These are phyloP conservation scores for Yamagishiella unicocca DNA, from an alignment of 139 green algal genomes.

Conservation along the genomic window DNA sequence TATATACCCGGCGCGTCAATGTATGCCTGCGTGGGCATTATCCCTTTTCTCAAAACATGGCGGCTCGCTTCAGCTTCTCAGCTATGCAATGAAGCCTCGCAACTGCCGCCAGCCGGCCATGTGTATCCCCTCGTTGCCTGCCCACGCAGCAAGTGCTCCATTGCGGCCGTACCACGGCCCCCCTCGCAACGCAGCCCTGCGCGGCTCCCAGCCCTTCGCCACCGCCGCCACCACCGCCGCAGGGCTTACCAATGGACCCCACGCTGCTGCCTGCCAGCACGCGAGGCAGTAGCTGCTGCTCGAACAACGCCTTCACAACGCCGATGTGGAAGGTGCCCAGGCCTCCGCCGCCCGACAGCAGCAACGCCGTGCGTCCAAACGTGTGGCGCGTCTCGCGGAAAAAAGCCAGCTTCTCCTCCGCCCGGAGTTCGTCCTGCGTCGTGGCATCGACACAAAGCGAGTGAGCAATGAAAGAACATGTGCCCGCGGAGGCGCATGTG, in stretches of 20 bases:
- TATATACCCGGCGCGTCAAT: no score
- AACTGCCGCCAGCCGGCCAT: not conserved
- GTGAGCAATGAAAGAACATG: no score
- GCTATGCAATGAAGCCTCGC: not conserved
- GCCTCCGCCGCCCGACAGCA: slow-evolving; percentile 93
- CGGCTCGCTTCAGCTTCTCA: not conserved
- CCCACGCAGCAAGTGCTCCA: no score
- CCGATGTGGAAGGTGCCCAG: slow-evolving; percentile 96
- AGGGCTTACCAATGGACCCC: slow-evolving; percentile 81
- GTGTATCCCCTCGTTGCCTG: not conserved
- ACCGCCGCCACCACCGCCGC: not conserved
- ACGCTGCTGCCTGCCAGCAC: slow-evolving; percentile 93
- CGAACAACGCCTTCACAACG: slow-evolving; percentile 91
- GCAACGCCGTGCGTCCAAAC: slow-evolving; percentile 95
- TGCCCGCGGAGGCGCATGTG: no score
- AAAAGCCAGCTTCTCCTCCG: slow-evolving; percentile 92
- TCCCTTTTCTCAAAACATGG: not conserved
- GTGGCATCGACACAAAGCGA: no score
- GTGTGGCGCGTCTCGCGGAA: slow-evolving; percentile 93
- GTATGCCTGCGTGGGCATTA: no score
- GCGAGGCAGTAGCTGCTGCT: slow-evolving; percentile 92
- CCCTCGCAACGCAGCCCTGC: no score
- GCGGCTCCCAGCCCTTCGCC: not conserved
- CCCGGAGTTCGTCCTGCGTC: slow-evolving; percentile 47
- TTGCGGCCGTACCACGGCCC: no score